These are phyloP conservation scores for Buddleja alternifolia DNA, from an alignment of 257 asterid genomes.

Conservation along the genomic window DNA sequence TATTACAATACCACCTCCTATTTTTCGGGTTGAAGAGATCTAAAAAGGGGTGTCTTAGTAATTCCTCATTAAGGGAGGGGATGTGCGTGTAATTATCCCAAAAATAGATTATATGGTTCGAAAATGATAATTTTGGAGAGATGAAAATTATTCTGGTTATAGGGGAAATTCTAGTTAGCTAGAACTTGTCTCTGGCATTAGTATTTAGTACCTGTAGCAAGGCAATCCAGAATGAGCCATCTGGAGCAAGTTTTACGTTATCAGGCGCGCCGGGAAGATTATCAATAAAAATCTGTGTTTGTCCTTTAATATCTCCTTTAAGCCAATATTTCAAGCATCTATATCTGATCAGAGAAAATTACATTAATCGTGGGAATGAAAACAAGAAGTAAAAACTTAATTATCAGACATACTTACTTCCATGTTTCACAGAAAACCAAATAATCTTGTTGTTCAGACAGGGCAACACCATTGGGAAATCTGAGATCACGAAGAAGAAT, in stretches of 20 bases:
- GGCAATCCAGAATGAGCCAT: slow-evolving; percentile 84
- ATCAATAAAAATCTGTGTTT: slow-evolving; percentile 56
- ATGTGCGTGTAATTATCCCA: too few species aligned
- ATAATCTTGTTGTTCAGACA: slow-evolving; percentile 55
- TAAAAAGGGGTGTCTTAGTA: too few species aligned
- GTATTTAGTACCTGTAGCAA: slow-evolving; percentile 43
- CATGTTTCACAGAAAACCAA: slow-evolving; percentile 70
- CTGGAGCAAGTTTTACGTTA: slow-evolving; percentile 75
- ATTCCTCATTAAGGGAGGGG: too few species aligned
- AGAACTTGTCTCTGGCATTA: not conserved
- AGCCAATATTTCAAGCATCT: slow-evolving; percentile 77
- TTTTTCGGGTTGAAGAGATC: too few species aligned
- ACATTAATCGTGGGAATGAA: too few species aligned
- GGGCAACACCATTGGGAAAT: slow-evolving; percentile 70
- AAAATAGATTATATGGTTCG: too few species aligned
- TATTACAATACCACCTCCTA: too few species aligned
- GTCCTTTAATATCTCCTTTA: slow-evolving; percentile 47
- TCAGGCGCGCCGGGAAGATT: slow-evolving; percentile 68
- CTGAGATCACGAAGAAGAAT: slow-evolving; percentile 49
- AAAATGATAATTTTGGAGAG: too few species aligned
- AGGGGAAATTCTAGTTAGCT: not conserved
- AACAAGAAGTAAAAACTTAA: too few species aligned
- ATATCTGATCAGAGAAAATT: slow-evolving; percentile 36
- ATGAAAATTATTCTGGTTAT: too few species aligned
- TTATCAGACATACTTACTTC: slow-evolving; percentile 45